phyloP scores from a whole-genome alignment of 2,329 filamentous ascomycete genomes.

The Diaporthe australafricana region DNA sequence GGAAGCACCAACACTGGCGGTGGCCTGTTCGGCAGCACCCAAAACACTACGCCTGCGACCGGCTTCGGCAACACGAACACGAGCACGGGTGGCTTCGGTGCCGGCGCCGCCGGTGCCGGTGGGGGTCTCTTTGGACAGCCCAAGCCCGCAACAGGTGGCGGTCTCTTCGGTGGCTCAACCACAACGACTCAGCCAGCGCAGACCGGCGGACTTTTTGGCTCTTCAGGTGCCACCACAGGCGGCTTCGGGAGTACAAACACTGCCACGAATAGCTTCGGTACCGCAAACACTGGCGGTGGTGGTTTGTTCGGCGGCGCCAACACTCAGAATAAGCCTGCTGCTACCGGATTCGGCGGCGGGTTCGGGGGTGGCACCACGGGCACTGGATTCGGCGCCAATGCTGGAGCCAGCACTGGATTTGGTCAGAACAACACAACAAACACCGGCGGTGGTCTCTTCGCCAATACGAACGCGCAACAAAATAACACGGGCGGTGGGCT shows the following conservation, averaged over 20 bases:
- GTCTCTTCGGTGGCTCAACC: conserved; percentile 52
- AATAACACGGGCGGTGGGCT: conserved; percentile 49
- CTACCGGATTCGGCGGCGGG: conserved; percentile 36
- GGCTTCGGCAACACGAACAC: conserved; percentile 56
- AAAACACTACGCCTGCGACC: conserved; percentile 49
- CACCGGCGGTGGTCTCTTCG: conserved; percentile 46
- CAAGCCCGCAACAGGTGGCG: conserved; percentile 41
- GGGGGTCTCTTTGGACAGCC: conserved; percentile 52
- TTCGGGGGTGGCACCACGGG: conserved; percentile 40
- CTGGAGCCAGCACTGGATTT: conserved; percentile 45
- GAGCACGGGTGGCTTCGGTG: conserved; percentile 47
- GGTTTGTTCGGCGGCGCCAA: conserved; percentile 46
- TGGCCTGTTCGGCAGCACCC: conserved; percentile 53
- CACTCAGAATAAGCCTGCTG: conserved; percentile 40
- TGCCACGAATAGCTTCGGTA: conserved; percentile 37
- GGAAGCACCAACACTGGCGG: conserved; percentile 49
- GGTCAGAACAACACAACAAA: conserved; percentile 50
- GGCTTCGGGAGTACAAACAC: conserved; percentile 45
- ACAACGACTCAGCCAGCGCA: conserved; percentile 41
- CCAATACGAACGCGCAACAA: conserved; percentile 46
- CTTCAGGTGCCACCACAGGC: conserved; percentile 38
- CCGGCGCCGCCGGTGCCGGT: conserved; percentile 11
- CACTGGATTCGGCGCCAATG: conserved; percentile 48
- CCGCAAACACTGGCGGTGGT: conserved; percentile 44
- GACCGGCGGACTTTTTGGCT: conserved; percentile 54